A percentile compares a stretch with the other conserved stretches of the same genome.
Conservation (phyloP, 495 filamentous ascomycete species). For the Amphirosellinia nigrospora region DNA sequence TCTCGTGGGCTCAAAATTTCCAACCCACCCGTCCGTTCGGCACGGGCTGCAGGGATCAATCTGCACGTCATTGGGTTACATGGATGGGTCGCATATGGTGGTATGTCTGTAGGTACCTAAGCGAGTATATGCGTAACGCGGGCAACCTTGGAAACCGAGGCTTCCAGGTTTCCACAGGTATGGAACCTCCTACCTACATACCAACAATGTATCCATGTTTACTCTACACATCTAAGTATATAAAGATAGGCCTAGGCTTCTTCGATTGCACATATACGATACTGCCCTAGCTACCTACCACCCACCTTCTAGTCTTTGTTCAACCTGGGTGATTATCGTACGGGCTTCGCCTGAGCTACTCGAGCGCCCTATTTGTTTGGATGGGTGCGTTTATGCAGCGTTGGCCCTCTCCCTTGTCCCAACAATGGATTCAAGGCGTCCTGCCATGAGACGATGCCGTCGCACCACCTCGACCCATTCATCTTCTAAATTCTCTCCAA, state of each 20-base stretch:
- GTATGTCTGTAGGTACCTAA: background rate
- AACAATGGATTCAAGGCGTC: slow-evolving; percentile 83
- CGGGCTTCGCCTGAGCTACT: background rate
- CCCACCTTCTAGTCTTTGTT: background rate
- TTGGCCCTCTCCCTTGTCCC: slow-evolving; percentile 47
- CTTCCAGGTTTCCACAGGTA: background rate
- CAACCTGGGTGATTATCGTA: background rate
- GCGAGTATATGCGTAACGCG: slow-evolving; percentile 1
- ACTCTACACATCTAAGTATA: background rate
- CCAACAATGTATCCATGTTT: background rate
- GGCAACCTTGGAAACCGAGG: too few relatives aligned
- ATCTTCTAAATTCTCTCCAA: slow-evolving; percentile 60
- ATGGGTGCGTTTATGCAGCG: slow-evolving; percentile 10
- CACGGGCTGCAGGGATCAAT: slow-evolving; percentile 15
- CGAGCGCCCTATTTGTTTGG: background rate
- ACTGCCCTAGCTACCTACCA: too few relatives aligned
- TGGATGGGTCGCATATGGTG: slow-evolving; percentile 4
- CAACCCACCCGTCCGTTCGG: slow-evolving; percentile 11
- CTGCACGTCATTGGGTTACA: slow-evolving; percentile 25
- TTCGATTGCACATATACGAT: background rate
- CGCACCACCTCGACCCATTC: slow-evolving; percentile 94
- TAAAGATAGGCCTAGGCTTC: background rate
- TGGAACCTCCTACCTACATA: too few relatives aligned
- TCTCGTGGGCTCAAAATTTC: slow-evolving; percentile 1
- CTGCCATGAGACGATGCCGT: slow-evolving; percentile 86